phyloP scores from a whole-genome alignment of 2,329 filamentous ascomycete genomes.

The Alternaria arbusti region DNA sequence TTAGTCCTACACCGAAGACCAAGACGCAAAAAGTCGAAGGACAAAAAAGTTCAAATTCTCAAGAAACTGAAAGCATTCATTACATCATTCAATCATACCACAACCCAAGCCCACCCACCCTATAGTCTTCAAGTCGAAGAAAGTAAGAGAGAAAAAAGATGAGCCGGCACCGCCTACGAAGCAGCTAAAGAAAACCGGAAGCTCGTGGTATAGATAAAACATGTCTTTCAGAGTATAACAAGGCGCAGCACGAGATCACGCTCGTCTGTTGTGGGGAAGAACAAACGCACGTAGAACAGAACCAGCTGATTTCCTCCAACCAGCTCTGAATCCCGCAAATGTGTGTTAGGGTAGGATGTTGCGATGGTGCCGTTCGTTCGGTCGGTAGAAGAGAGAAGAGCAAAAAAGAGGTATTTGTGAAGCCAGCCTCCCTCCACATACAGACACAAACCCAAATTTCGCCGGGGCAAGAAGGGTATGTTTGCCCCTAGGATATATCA shows the following conservation, averaged over 20 bases:
- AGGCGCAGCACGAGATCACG: background rate
- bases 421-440: background rate
- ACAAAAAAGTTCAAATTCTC: background rate
- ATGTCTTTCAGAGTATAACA: background rate
- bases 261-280: background rate
- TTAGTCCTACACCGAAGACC: background rate
- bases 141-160: background rate
- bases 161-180: background rate
- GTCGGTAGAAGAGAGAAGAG: background rate
- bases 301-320: background rate
- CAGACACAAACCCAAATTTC: background rate
- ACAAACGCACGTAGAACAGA: background rate
- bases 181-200: background rate
- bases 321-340: background rate
- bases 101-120: background rate
- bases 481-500: background rate
- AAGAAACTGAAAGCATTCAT: constrained; percentile 2
- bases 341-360: background rate
- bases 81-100: constrained; percentile 11
- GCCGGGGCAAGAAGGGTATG: background rate
- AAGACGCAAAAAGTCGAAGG: too few species aligned
- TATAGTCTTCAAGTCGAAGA: background rate
- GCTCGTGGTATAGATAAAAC: background rate
- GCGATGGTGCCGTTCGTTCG: background rate
- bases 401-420: background rate